phyloP scores from a whole-genome alignment of 2,329 filamentous ascomycete genomes.

The Cercospora brassicicola region DNA sequence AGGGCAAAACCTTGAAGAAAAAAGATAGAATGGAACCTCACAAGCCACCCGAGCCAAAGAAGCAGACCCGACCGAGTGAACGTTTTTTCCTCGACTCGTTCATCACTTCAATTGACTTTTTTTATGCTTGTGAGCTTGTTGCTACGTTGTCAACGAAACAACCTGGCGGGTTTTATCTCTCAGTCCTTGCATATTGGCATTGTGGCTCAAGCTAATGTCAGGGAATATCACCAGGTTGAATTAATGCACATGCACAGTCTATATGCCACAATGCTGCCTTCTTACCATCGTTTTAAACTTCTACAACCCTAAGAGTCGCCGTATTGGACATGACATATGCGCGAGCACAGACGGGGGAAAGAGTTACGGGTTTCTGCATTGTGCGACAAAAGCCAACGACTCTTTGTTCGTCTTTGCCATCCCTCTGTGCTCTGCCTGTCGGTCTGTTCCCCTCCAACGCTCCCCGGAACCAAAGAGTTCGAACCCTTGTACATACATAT shows the following conservation, averaged over 20 bases:
- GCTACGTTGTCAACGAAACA: not conserved
- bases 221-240: not conserved
- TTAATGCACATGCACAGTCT: not conserved
- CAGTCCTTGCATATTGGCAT: not conserved
- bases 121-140: not conserved
- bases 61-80: not conserved
- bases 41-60: slow-evolving; percentile 1
- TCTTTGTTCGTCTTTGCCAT: not conserved
- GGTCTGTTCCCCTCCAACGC: not conserved
- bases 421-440: not conserved
- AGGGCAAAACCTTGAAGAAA: not conserved
- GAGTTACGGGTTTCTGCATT: slow-evolving; percentile 3
- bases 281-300: not conserved
- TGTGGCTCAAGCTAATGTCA: not conserved
- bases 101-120: not conserved
- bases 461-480: not conserved
- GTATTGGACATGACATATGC: not conserved
- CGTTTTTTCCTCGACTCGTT: not conserved
- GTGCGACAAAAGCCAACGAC: not conserved
- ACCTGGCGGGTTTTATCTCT: not conserved
- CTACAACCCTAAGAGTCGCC: not conserved
- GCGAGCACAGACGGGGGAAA: not conserved
- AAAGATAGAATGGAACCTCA: not conserved
- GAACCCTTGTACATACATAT: not conserved
- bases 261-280: not conserved